Percentiles rank a stretch among this genome's conserved stretches.
phyloP scores from a whole-genome alignment of 2,329 filamentous ascomycete species.

The Fusarium sp. region DNA sequence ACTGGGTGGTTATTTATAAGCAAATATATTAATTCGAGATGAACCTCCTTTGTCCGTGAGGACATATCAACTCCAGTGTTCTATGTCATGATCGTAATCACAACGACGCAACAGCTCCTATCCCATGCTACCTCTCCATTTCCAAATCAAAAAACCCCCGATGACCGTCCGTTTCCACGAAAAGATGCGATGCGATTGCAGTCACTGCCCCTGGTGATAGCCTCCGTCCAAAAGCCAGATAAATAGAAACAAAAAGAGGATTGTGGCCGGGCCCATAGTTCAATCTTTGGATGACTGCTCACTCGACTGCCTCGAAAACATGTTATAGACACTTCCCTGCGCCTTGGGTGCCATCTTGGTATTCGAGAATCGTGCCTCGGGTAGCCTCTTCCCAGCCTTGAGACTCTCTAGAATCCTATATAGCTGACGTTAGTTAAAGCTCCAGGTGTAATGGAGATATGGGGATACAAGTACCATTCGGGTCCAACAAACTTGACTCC shows the following conservation, averaged over 20 bases:
- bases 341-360: slow-evolving; percentile 71
- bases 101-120: background rate
- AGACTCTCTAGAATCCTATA: slow-evolving; percentile 85
- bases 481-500: slow-evolving; percentile 83
- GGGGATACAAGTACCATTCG: slow-evolving; percentile 72
- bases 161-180: background rate
- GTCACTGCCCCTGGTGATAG: background rate
- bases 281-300: slow-evolving; percentile 20
- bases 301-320: slow-evolving; percentile 53
- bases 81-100: slow-evolving; percentile 1
- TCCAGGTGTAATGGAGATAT: background rate
- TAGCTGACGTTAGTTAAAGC: background rate
- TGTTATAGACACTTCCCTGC: slow-evolving; percentile 74
- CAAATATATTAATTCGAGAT: background rate
- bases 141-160: slow-evolving; percentile 5
- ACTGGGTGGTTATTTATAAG: background rate
- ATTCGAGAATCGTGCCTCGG: slow-evolving; percentile 78
- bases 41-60: background rate
- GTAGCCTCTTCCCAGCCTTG: slow-evolving; percentile 77
- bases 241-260: background rate
- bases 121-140: background rate
- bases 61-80: slow-evolving; percentile 4
- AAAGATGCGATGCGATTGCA: slow-evolving; percentile 5
- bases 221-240: background rate
- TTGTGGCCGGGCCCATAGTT: background rate